phyloP scores from a whole-genome alignment of 345 rosid genomes.

The Conringia planisiliqua region DNA sequence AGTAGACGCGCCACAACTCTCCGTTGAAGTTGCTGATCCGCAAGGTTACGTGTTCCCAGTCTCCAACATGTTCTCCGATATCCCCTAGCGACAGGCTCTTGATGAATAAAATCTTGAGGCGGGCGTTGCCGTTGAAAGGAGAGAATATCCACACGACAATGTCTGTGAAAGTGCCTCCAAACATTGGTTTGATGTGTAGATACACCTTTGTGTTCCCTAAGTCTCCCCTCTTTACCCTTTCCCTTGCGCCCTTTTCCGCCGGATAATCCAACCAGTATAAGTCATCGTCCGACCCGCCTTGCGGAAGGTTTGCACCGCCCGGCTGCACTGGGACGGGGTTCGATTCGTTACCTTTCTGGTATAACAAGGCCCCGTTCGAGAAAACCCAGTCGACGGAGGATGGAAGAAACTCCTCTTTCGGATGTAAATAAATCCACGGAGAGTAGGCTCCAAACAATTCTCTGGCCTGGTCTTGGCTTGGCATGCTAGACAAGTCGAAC shows the following conservation, averaged over 20 bases:
- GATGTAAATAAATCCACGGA: constrained; percentile 69
- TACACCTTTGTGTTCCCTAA: constrained; percentile 46
- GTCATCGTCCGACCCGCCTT: constrained; percentile 69
- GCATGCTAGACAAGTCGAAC: constrained; percentile 46
- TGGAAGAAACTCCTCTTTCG: constrained; percentile 60
- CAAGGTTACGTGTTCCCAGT: constrained; percentile 90
- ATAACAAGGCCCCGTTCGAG: constrained; percentile 56
- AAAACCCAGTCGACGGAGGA: constrained; percentile 72
- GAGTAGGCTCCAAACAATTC: constrained; percentile 50
- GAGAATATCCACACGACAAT: constrained; percentile 69
- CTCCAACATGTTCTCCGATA: constrained; percentile 78
- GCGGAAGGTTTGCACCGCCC: constrained; percentile 76
- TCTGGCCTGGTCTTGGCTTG: constrained; percentile 43
- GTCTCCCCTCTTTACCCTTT: constrained; percentile 64
- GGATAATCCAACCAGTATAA: constrained; percentile 80
- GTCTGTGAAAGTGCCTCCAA: constrained; percentile 77
- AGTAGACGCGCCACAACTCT: constrained; percentile 49
- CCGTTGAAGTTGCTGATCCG: constrained; percentile 82
- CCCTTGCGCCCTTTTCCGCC: constrained; percentile 35
- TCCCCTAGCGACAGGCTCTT: constrained; percentile 43
- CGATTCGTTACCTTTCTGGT: constrained; percentile 60
- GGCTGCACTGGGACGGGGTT: constrained; percentile 47
- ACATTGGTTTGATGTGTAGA: constrained; percentile 69
- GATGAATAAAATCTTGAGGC: constrained; percentile 54
- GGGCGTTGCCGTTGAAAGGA: constrained; percentile 80